Conservation (phyloP, 805 yeast genomes). For the Yamadazyma endophytica region DNA sequence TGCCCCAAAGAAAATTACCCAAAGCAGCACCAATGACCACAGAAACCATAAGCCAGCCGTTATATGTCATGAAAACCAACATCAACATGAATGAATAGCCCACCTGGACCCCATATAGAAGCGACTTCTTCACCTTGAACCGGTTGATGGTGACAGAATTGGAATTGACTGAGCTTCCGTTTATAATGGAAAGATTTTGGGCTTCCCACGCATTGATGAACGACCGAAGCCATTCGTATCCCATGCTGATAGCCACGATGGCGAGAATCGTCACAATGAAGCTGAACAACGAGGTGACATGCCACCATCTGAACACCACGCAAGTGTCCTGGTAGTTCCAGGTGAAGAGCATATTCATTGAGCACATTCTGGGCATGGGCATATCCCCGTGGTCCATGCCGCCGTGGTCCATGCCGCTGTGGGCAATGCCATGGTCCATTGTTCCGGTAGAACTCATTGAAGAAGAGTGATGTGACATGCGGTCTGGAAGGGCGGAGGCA, state of each 20-base stretch:
- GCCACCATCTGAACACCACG: conserved; percentile 79
- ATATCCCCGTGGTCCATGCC: conserved; percentile 9
- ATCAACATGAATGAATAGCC: conserved; percentile 68
- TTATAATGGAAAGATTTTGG: conserved; percentile 6
- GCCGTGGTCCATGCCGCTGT: conserved; percentile 8
- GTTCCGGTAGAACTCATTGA: no score
- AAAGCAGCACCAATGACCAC: conserved; percentile 67
- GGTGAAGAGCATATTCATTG: conserved; percentile 73
- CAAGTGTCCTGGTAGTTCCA: conserved; percentile 76
- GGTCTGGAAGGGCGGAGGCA: no score
- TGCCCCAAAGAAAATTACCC: conserved; percentile 63
- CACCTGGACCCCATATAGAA: conserved; percentile 60
- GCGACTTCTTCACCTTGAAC: conserved; percentile 29
- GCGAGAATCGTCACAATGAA: conserved; percentile 50
- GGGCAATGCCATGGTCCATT: conserved; percentile 3
- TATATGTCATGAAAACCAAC: conserved; percentile 84
- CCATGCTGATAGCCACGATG: conserved; percentile 45
- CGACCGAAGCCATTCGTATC: conserved; percentile 56
- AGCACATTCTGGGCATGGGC: conserved; percentile 30
- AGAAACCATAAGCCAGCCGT: conserved; percentile 79
- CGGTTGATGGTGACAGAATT: conserved; percentile 5
- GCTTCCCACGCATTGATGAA: conserved; percentile 26
- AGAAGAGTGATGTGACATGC: no score
- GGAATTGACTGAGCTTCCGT: conserved; percentile 5
- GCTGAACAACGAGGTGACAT: conserved; percentile 48